A percentile compares a stretch with the other conserved stretches of the same genome.
Evolutionary conservation across 257 asterid genomes (phyloP).

Genomic region (Buddleja alternifolia): DNA sequence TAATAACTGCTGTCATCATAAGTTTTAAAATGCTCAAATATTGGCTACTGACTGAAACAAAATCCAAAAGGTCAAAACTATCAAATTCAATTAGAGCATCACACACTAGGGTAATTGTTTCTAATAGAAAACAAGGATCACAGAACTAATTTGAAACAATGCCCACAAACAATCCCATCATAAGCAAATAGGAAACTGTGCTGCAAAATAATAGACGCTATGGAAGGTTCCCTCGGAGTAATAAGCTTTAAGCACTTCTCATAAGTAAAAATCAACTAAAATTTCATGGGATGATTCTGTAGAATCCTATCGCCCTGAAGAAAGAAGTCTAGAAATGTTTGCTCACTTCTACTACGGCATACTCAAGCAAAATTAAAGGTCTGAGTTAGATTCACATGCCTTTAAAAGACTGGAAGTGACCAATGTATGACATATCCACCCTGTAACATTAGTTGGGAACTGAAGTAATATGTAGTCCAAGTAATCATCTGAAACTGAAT

Average conservation of each 20-base stretch:
- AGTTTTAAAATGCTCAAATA: background rate
- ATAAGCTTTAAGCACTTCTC: constrained; percentile 1
- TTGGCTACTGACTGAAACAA: constrained; percentile 17
- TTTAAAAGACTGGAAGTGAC: constrained; percentile 95
- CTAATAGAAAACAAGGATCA: constrained; percentile 12
- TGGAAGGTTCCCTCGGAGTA: background rate
- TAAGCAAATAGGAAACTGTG: background rate
- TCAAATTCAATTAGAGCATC: background rate
- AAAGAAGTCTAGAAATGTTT: background rate
- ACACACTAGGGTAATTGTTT: background rate
- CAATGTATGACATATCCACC: constrained; percentile 94
- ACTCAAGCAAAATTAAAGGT: constrained; percentile 39
- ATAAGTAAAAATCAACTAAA: background rate
- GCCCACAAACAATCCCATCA: constrained; percentile 2
- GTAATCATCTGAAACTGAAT: constrained; percentile 91
- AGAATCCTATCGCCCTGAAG: background rate
- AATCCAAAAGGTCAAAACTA: background rate
- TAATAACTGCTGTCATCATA: constrained; percentile 21
- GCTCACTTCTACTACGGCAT: too few relatives aligned
- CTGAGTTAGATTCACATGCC: constrained; percentile 68
- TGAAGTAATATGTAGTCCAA: constrained; percentile 90
- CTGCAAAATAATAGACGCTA: background rate
- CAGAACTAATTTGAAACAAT: constrained; percentile 9
- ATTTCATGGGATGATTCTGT: background rate
- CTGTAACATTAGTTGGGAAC: constrained; percentile 96